A percentile compares a stretch with the other conserved stretches of the same genome.
Evolutionary conservation across 2,329 filamentous ascomycete genomes (phyloP).

Genomic region (Calonectria pauciramosa): DNA sequence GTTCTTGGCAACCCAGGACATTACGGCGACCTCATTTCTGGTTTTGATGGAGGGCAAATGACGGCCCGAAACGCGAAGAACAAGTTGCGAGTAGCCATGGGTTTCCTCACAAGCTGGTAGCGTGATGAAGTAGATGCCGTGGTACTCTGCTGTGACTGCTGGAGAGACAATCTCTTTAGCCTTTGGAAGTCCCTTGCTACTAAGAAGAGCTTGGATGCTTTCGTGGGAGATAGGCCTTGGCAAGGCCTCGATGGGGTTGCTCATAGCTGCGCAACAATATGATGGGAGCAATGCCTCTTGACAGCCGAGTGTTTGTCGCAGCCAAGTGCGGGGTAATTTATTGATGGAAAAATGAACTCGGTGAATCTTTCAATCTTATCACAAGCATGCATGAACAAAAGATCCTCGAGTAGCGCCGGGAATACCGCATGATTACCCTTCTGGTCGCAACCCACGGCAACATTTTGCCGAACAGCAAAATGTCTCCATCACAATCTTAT

Average conservation of each 20-base stretch:
- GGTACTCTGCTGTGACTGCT: not conserved
- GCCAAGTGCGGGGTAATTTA: not conserved
- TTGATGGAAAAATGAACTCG: not conserved
- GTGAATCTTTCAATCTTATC: not conserved
- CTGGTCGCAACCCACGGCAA: not conserved
- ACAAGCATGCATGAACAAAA: not conserved
- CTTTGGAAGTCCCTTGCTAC: not conserved
- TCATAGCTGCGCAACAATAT: not conserved
- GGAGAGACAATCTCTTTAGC: not conserved
- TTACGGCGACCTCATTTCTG: constrained; percentile 52
- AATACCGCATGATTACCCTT: not conserved
- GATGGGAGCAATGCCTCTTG: not conserved
- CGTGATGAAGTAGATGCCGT: not conserved
- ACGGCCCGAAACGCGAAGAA: constrained; percentile 52
- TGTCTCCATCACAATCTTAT: not conserved
- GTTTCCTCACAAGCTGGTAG: not conserved
- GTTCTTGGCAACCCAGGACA: constrained; percentile 50
- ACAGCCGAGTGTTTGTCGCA: not conserved
- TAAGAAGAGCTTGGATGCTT: not conserved
- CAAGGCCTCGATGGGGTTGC: not conserved
- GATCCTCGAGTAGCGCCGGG: not conserved
- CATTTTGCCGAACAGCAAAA: not conserved
- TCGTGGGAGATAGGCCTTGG: not conserved
- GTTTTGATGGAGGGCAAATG: constrained; percentile 54
- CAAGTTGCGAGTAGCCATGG: constrained; percentile 25